phyloP scores from a whole-genome alignment of 2,329 filamentous ascomycete genomes.

The Botrytis cinerea region DNA sequence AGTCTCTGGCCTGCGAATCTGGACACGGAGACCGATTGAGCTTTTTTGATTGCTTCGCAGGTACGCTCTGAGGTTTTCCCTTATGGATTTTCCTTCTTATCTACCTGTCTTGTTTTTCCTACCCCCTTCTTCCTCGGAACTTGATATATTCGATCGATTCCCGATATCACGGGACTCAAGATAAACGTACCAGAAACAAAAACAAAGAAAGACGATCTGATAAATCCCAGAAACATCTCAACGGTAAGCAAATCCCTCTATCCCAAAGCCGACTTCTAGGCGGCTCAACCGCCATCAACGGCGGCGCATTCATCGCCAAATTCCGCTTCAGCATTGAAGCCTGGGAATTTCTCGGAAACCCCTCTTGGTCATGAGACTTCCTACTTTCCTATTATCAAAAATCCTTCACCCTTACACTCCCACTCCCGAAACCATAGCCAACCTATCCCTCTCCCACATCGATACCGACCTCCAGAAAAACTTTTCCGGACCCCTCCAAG shows the following conservation, averaged over 20 bases:
- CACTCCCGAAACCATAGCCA: neutral
- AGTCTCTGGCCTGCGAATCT: neutral
- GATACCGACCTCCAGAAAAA: neutral
- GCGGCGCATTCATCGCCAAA: constrained; percentile 34
- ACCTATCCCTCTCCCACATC: constrained; percentile 16
- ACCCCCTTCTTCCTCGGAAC: too few relatives aligned
- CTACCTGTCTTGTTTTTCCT: too few relatives aligned
- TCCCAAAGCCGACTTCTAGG: constrained; percentile 42
- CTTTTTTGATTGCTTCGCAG: constrained; percentile 8
- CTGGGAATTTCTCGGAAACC: constrained; percentile 46
- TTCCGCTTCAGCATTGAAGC: constrained; percentile 42
- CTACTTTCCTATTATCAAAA: constrained; percentile 48
- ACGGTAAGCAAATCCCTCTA: neutral
- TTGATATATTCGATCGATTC: too few relatives aligned
- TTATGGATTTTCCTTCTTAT: too few relatives aligned
- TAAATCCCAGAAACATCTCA: neutral
- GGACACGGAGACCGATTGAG: constrained; percentile 22
- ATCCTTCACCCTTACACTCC: constrained; percentile 31
- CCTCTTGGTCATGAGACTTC: constrained; percentile 42
- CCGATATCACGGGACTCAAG: too few relatives aligned
- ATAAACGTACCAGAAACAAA: too few relatives aligned
- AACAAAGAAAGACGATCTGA: neutral
- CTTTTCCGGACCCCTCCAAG: neutral
- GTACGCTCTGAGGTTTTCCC: neutral
- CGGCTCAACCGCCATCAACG: constrained; percentile 44